phyloP scores from a whole-genome alignment of 2,329 filamentous ascomycete species.

The Phyllosticta ampelicida region DNA sequence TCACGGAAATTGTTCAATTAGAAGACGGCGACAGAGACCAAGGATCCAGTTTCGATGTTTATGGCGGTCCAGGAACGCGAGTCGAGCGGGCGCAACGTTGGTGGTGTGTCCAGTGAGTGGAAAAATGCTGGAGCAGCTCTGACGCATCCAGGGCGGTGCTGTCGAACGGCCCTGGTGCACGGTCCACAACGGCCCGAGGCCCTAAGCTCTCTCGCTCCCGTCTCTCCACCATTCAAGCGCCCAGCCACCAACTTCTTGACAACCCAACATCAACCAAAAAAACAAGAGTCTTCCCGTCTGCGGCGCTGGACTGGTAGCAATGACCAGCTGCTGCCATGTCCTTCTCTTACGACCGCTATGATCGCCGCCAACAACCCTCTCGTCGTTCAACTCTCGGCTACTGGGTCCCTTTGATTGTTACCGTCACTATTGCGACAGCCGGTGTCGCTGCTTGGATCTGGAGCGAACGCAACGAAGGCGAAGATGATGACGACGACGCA shows the following conservation, averaged over 20 bases:
- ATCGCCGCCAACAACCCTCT: conserved; percentile 43
- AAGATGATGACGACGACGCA: conserved; percentile 38
- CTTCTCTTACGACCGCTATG: conserved; percentile 48
- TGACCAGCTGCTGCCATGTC: conserved; percentile 18
- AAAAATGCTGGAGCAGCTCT: not conserved
- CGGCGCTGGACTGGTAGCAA: not conserved
- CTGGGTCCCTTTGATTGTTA: conserved; percentile 81
- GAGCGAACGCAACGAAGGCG: conserved; percentile 70
- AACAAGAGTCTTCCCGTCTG: not conserved
- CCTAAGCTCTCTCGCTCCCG: not conserved
- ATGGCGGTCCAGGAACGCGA: not conserved
- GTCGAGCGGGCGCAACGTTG: not conserved
- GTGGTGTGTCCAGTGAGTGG: not conserved
- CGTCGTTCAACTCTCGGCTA: conserved; percentile 55
- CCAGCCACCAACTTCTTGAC: conserved; percentile 4
- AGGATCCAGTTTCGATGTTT: not conserved
- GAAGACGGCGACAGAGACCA: not conserved
- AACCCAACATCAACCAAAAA: not conserved
- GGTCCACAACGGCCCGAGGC: not conserved
- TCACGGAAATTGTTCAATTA: not conserved
- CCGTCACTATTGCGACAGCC: conserved; percentile 75
- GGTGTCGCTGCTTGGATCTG: conserved; percentile 86
- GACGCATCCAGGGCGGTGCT: not conserved
- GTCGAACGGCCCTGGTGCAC: not conserved
- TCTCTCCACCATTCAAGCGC: not conserved